Conservation (phyloP, 2,329 filamentous ascomycete species). For the Cercospora berteroae region DNA sequence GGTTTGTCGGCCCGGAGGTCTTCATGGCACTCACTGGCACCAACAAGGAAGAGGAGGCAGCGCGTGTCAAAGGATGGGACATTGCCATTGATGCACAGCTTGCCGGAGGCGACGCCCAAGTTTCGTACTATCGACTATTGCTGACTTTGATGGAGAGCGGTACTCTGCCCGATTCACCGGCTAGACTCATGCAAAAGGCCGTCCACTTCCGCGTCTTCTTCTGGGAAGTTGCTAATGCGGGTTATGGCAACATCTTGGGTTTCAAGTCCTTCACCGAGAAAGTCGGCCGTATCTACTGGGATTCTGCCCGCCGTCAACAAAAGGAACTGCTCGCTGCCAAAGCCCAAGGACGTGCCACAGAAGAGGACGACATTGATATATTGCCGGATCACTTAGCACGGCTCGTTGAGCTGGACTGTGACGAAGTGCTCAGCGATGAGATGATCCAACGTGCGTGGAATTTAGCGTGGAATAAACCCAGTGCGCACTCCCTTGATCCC, state of each 20-base stretch:
- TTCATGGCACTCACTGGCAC: conserved; percentile 79
- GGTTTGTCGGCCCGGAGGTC: conserved; percentile 70
- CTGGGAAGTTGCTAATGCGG: conserved; percentile 70
- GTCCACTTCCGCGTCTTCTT: conserved; percentile 86
- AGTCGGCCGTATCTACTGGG: conserved; percentile 76
- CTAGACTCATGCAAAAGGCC: conserved; percentile 84
- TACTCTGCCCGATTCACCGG: conserved; percentile 79
- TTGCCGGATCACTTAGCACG: conserved; percentile 74
- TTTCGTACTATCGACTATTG: conserved; percentile 81
- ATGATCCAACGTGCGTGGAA: conserved; percentile 86
- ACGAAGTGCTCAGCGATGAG: conserved; percentile 73
- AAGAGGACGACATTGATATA: conserved; percentile 58
- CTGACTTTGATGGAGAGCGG: conserved; percentile 84
- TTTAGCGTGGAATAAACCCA: conserved; percentile 80
- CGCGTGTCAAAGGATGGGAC: conserved; percentile 85
- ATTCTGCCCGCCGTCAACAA: conserved; percentile 68
- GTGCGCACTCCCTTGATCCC: conserved; percentile 62
- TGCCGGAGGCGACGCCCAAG: conserved; percentile 82
- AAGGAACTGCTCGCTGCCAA: conserved; percentile 37
- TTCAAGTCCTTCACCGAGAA: conserved; percentile 70
- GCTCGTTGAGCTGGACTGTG: conserved; percentile 75
- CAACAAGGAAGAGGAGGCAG: conserved; percentile 80
- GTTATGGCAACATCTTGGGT: conserved; percentile 61
- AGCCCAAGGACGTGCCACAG: conserved; percentile 24
- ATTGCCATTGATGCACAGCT: conserved; percentile 92